A percentile compares a stretch with the other conserved stretches of the same genome.
Conservation (phyloP, 208 protist genomes). For the Acanthamoeba royreba region DNA sequence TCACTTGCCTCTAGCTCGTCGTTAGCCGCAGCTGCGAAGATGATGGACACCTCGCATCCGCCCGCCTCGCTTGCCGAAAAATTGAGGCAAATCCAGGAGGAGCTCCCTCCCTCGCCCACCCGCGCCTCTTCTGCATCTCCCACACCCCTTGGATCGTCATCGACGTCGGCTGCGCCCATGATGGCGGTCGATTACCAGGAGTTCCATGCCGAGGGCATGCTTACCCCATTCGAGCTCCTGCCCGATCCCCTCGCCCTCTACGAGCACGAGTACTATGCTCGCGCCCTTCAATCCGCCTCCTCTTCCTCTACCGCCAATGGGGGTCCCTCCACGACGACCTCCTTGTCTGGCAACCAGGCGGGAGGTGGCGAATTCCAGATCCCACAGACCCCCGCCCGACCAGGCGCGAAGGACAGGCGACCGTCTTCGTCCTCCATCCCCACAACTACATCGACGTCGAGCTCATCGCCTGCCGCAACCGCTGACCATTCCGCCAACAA, state of each 20-base stretch:
- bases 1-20: too few relatives aligned
- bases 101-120: background rate
- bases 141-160: too few relatives aligned
- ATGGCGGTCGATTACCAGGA: background rate
- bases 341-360: too few relatives aligned
- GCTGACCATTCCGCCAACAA: background rate
- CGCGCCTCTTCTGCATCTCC: background rate
- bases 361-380: background rate
- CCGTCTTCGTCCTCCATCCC: background rate
- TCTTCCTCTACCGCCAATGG: background rate
- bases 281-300: background rate
- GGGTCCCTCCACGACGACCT: too few relatives aligned
- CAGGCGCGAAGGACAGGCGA: background rate
- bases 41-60: background rate
- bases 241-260: background rate
- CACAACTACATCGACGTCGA: background rate
- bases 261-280: background rate
- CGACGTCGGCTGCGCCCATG: background rate
- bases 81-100: background rate
- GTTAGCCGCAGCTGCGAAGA: too few relatives aligned
- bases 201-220: slow-evolving; percentile 27
- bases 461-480: background rate
- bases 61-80: background rate
- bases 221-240: slow-evolving; percentile 2
- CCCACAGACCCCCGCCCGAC: background rate